Base-by-base conservation (phyloP, 805 yeast species). In the Cyberlindnera veronae region DNA sequence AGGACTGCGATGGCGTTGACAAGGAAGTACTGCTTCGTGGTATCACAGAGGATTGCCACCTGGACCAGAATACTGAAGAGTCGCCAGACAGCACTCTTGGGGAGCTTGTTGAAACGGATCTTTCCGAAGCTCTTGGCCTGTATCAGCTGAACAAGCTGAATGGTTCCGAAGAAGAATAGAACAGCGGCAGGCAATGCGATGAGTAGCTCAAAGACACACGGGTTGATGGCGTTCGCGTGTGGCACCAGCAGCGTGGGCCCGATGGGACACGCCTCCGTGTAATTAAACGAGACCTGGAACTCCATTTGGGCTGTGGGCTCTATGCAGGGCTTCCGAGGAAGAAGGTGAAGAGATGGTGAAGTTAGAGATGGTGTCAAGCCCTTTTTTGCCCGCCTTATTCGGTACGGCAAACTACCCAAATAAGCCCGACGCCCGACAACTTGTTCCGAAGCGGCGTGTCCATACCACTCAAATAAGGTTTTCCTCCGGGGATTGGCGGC, bases 211-310 rank as follows among this genome's bases (percentile, higher is more conserved):
- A 50, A 43, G 5, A 53, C 18, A 24, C 61, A 56, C 6, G 61
- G 61, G 29, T 54, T 53, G 16, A 56, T 23, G 10, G 61, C 61
- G 31, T 53, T 56, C n/a, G 41, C 43, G 3, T 22, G 24, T 8
- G 24, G 24, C 24, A 22, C 24, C 24, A 22, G 11, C 10, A 11
- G 24, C 24, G 50, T 38, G 12, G 32, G 11, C 33, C 45, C 20
- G 29, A 11, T 5, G 11, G 37, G 41, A 29, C 41, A 38, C 8
- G 10, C 16, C 26, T 32, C 36, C 15, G 40, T 24, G 26, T 24
- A 7, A 26, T 36, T 36, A 17, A 36, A 3, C 7, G 27, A 15
- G 3, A 26, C 14, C 20, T 35, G 38, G 16, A 29, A 5, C 12
- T 29, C 32, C 38, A 28, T 34, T 22, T n/a, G n/a, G n/a, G n/a